Percentiles rank a stretch among this genome's conserved stretches.
These are phyloP conservation scores for Scedosporium aurantiacum DNA, from an alignment of 2,329 filamentous ascomycete species.

Conservation along the genomic window DNA sequence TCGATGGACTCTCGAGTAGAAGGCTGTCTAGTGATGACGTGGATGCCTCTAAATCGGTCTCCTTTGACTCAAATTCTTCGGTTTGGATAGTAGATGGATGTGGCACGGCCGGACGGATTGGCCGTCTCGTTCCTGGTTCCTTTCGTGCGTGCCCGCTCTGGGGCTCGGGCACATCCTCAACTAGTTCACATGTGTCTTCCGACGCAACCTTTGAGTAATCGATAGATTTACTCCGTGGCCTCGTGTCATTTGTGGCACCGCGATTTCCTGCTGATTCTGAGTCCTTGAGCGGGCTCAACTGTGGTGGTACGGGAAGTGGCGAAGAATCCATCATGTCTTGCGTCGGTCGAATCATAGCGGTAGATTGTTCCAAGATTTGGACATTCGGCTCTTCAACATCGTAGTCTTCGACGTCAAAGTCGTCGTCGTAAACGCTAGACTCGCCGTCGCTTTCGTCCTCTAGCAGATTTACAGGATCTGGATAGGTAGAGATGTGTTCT, in stretches of 20 bases:
- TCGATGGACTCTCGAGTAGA: conserved; percentile 10
- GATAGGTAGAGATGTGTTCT: neutral
- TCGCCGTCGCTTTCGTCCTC: conserved; percentile 24
- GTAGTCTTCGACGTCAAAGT: conserved; percentile 27
- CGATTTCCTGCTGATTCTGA: conserved; percentile 40
- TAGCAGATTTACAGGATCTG: neutral
- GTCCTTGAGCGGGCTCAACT: conserved; percentile 40
- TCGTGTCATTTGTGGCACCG: conserved; percentile 12
- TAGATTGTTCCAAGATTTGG: conserved; percentile 33
- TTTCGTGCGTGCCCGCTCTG: neutral
- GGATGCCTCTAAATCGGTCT: conserved; percentile 6
- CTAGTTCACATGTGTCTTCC: conserved; percentile 34
- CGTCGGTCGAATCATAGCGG: conserved; percentile 16
- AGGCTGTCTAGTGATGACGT: conserved; percentile 17
- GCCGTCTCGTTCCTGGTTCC: neutral
- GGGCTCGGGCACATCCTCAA: conserved; percentile 13
- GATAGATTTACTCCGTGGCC: conserved; percentile 17
- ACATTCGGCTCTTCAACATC: conserved; percentile 32
- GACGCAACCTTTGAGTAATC: conserved; percentile 36
- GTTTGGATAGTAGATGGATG: neutral
- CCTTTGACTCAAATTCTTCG: neutral
- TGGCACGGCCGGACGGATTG: neutral
- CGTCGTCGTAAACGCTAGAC: conserved; percentile 32
- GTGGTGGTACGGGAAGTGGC: conserved; percentile 34
- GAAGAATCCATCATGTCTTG: conserved; percentile 26